Evolutionary conservation across 2,329 filamentous ascomycete genomes (phyloP).

Genomic region (Seiridium cupressi): DNA sequence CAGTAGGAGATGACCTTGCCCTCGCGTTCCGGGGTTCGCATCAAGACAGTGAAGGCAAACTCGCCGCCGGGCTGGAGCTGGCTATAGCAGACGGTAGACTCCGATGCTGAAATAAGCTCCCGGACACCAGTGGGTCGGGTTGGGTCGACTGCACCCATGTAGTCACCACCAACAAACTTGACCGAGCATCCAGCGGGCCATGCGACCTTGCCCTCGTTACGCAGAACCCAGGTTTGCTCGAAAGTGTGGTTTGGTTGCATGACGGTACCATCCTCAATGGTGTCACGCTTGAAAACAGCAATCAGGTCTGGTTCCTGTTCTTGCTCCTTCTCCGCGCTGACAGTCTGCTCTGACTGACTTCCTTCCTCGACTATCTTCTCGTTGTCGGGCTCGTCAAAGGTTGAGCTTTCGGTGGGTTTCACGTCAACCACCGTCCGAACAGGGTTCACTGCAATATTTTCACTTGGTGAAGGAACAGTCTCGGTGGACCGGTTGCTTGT

Average conservation of each 20-base stretch:
- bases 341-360: conserved; percentile 8
- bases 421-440: conserved; percentile 75
- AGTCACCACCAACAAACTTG: conserved; percentile 89
- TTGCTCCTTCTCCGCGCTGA: conserved; percentile 19
- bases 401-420: conserved; percentile 53
- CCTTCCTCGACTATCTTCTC: conserved; percentile 20
- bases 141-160: conserved; percentile 90
- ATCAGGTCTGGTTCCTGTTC: conserved; percentile 30
- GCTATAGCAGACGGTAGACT: conserved; percentile 74
- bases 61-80: conserved; percentile 72
- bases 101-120: conserved; percentile 74
- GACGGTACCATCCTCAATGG: conserved; percentile 73
- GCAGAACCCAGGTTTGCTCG: conserved; percentile 86
- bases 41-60: conserved; percentile 76
- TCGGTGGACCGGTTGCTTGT: conserved; percentile 51
- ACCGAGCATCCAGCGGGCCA: conserved; percentile 93
- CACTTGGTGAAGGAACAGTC: conserved; percentile 49
- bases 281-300: conserved; percentile 74
- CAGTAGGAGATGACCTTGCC: conserved; percentile 93
- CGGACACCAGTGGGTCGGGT: conserved; percentile 74
- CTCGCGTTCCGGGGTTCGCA: conserved; percentile 74
- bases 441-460: conserved; percentile 38
- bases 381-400: conserved; percentile 28
- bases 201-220: conserved; percentile 72
- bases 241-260: conserved; percentile 72